phyloP scores from a whole-genome alignment of 768 basidiomycete species.

The Rickenella mellea region DNA sequence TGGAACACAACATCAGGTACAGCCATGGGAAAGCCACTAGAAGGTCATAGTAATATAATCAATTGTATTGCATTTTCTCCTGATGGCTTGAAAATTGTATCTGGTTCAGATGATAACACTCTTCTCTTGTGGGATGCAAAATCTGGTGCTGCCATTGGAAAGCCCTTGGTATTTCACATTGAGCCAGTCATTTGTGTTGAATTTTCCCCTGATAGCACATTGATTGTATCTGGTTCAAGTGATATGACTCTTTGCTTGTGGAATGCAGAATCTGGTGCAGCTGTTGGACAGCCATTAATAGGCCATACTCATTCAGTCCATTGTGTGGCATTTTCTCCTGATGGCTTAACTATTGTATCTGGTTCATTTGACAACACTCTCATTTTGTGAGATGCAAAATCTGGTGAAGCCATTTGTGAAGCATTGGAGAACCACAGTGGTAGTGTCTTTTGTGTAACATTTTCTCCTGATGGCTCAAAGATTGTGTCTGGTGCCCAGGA shows the following conservation, averaged over 20 bases:
- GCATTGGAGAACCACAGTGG: too few relatives aligned
- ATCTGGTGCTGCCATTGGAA: conserved; percentile 2
- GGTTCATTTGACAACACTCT: conserved; percentile 17
- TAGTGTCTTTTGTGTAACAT: too few relatives aligned
- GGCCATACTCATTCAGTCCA: conserved; percentile 10
- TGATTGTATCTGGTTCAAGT: too few relatives aligned
- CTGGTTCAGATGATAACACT: conserved; percentile 10
- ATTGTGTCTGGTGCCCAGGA: conserved; percentile 15
- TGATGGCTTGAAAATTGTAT: conserved; percentile 13
- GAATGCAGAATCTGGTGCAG: neutral
- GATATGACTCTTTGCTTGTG: too few relatives aligned
- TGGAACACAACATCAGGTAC: too few relatives aligned
- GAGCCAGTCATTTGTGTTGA: conserved; percentile 11
- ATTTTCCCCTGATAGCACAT: conserved; percentile 14
- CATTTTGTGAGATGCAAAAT: conserved; percentile 10
- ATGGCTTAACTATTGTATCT: conserved; percentile 12
- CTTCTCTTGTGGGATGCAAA: conserved; percentile 14
- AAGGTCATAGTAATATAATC: conserved; percentile 11
- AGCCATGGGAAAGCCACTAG: conserved; percentile 8
- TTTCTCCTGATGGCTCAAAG: conserved; percentile 11
- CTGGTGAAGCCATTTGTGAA: too few relatives aligned
- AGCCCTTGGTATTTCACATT: conserved; percentile 7
- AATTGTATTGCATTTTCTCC: conserved; percentile 13
- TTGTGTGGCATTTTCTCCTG: conserved; percentile 13
- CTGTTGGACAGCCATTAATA: conserved; percentile 3